These are phyloP conservation scores for Caryopteris hybrid DNA, from an alignment of 305 asterid species.

Conservation along the genomic window DNA sequence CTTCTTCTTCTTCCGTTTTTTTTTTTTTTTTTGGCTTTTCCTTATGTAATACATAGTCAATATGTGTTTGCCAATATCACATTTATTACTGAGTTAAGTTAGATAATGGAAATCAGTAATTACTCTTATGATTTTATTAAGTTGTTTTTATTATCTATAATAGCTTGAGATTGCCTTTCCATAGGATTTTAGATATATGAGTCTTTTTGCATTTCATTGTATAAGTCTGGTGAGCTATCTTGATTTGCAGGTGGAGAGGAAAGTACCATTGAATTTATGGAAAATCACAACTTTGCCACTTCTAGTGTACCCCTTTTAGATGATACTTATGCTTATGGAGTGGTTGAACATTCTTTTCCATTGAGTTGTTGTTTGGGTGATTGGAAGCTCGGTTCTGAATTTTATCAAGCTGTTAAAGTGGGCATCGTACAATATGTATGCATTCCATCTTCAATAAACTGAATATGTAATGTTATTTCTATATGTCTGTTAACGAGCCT, in stretches of 20 bases:
- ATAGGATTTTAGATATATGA: background rate
- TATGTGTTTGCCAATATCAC: background rate
- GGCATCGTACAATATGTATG: slow-evolving; percentile 98
- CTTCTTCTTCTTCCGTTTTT: too few species aligned
- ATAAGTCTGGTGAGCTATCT: slow-evolving; percentile 14
- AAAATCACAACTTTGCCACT: slow-evolving; percentile 53
- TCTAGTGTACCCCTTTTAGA: slow-evolving; percentile 79
- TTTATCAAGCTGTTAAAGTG: slow-evolving; percentile 90
- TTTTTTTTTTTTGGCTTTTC: too few species aligned
- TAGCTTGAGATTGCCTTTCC: background rate
- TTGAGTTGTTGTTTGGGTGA: slow-evolving; percentile 60
- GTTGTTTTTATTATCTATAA: background rate
- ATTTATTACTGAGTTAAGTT: background rate
- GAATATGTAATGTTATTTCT: background rate
- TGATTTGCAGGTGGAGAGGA: slow-evolving; percentile 80
- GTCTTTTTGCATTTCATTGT: background rate
- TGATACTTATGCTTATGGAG: slow-evolving; percentile 89
- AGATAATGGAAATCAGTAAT: background rate
- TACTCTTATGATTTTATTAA: background rate
- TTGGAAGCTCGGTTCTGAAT: slow-evolving; percentile 87
- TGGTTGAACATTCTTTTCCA: slow-evolving; percentile 92
- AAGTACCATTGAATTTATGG: slow-evolving; percentile 82
- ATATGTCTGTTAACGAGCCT: slow-evolving; percentile 11
- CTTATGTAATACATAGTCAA: background rate
- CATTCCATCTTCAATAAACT: slow-evolving; percentile 12